Percentiles rank a stretch among this genome's conserved stretches.
phyloP scores from a whole-genome alignment of 2,329 filamentous ascomycete genomes.

The Fusarium irregulare region DNA sequence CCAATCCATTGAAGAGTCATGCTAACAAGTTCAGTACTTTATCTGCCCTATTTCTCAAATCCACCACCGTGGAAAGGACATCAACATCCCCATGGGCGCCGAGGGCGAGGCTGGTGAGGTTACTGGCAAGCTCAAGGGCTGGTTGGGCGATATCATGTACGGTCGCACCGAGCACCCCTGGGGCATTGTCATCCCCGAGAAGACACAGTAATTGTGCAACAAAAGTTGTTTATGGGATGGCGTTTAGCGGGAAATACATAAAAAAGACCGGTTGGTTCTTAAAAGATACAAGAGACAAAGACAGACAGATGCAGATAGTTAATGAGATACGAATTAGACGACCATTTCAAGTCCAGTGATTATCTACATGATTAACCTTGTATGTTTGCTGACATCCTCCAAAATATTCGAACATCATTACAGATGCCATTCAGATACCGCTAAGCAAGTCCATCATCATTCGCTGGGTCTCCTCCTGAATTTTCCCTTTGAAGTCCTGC shows the following conservation, averaged over 20 bases:
- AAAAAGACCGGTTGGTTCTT: constrained; percentile 31
- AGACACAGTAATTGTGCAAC: constrained; percentile 57
- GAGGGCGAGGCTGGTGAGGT: constrained; percentile 63
- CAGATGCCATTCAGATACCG: constrained; percentile 9
- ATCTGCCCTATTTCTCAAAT: constrained; percentile 75
- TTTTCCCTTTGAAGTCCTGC: constrained; percentile 47
- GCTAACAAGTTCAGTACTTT: constrained; percentile 67
- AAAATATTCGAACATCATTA: neutral
- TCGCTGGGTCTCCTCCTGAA: constrained; percentile 43
- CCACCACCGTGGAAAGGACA: constrained; percentile 72
- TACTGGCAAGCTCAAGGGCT: constrained; percentile 72
- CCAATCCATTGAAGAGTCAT: neutral
- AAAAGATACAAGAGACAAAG: constrained; percentile 4
- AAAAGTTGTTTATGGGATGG: constrained; percentile 38
- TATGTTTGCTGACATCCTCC: constrained; percentile 1
- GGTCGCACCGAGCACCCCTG: constrained; percentile 75
- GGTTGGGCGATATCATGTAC: constrained; percentile 80
- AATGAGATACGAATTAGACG: constrained; percentile 44
- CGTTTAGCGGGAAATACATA: constrained; percentile 43
- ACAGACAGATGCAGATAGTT: constrained; percentile 21
- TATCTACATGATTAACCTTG: neutral
- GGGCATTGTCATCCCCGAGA: constrained; percentile 75
- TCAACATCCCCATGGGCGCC: constrained; percentile 70
- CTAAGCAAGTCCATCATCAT: constrained; percentile 46
- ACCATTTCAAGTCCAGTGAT: constrained; percentile 25